Evolutionary conservation across 2,329 filamentous ascomycete genomes (phyloP).

Genomic region (Penicillium thymicola): DNA sequence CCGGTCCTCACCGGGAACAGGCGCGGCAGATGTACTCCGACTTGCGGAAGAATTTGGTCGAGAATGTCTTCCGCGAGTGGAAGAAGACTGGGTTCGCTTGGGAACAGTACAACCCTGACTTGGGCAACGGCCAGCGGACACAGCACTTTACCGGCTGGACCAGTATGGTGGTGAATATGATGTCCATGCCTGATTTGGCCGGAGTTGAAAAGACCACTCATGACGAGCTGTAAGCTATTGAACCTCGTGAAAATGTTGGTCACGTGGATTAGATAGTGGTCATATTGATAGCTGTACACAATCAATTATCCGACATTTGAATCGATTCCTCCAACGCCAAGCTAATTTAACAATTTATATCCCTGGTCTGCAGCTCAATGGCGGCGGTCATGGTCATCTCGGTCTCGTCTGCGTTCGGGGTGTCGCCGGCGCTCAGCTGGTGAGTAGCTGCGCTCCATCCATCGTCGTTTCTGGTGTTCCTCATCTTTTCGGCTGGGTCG

Average conservation of each 20-base stretch:
- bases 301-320: constrained; percentile 1
- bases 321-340: constrained; percentile 8
- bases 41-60: constrained; percentile 78
- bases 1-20: constrained; percentile 65
- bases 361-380: constrained; percentile 15
- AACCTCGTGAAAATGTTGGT: constrained; percentile 9
- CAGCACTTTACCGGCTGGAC: constrained; percentile 99
- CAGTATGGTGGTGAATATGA: constrained; percentile 95
- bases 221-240: constrained; percentile 48
- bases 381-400: constrained; percentile 27
- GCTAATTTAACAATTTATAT: constrained; percentile 4
- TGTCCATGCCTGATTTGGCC: constrained; percentile 78
- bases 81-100: constrained; percentile 90
- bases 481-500: constrained; percentile 26
- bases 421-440: constrained; percentile 23
- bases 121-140: constrained; percentile 86
- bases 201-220: constrained; percentile 32
- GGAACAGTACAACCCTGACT: constrained; percentile 97
- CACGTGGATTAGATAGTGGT: constrained; percentile 13
- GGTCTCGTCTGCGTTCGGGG: constrained; percentile 27
- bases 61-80: constrained; percentile 87
- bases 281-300: constrained; percentile 2
- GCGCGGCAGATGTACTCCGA: constrained; percentile 71
- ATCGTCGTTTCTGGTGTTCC: constrained; percentile 24
- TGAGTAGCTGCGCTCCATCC: constrained; percentile 24